Conservation (phyloP, 1,284 basidiomycete genomes). For the Fomitopsis schrenkii region DNA sequence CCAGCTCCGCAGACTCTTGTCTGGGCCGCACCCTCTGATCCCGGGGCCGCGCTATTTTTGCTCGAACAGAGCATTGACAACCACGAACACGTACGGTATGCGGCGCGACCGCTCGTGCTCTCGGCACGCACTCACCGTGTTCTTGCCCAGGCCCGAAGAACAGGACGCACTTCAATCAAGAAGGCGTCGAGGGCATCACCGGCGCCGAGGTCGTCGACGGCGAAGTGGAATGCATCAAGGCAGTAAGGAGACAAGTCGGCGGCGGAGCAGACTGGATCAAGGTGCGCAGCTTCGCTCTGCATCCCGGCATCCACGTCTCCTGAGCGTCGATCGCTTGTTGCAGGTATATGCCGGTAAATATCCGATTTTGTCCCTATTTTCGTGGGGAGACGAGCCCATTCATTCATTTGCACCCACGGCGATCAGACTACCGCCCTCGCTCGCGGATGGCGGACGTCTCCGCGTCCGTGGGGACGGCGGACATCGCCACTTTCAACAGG, state of each 20-base stretch:
- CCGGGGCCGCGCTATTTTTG: conserved; percentile 65
- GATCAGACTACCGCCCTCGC: conserved; percentile 48
- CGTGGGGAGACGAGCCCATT: neutral
- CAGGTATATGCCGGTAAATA: conserved; percentile 17
- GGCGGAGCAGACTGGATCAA: conserved; percentile 67
- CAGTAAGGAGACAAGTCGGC: conserved; percentile 58
- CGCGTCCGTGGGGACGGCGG: conserved; percentile 25
- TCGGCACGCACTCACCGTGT: neutral
- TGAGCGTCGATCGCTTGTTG: neutral
- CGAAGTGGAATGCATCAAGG: conserved; percentile 48
- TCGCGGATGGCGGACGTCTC: conserved; percentile 40
- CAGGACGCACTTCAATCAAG: conserved; percentile 38
- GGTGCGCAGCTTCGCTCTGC: conserved; percentile 28
- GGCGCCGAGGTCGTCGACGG: conserved; percentile 62
- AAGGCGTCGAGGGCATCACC: conserved; percentile 52
- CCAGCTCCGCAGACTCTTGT: conserved; percentile 53
- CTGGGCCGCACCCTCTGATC: conserved; percentile 45
- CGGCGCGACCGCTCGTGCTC: neutral
- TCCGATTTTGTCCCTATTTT: neutral
- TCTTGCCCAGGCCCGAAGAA: conserved; percentile 46
- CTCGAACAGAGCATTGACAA: conserved; percentile 55
- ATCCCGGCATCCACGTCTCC: neutral
- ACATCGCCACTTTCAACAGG: conserved; percentile 40
- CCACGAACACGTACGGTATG: conserved; percentile 59
- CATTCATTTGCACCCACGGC: neutral